Base-by-base conservation (phyloP, 129 eudicot species). In the Flaveria linearis region DNA sequence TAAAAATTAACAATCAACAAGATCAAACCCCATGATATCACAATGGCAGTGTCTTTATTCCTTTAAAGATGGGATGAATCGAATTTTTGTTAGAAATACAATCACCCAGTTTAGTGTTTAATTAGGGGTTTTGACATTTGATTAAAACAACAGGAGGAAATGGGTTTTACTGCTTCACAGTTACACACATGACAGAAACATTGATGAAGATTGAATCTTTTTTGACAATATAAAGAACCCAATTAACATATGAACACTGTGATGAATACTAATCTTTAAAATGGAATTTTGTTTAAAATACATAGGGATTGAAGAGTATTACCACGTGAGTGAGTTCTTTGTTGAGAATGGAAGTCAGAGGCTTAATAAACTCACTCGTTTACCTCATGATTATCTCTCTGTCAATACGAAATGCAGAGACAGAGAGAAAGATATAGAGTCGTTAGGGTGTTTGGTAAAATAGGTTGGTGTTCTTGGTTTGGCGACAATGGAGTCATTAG, bases 401-500 rank as follows among this genome's bases (percentile, higher is more conserved):
- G 61, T 69, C 61, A 56, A 69, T 63, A 69, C 36, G 45, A 43
- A 69, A 69, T 57, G 70, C 60, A 68, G 58, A 22, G 68, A 67
- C 56, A 56, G 81, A 69, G 76, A 66, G 73, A 76, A 65, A 64
- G 79, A 46, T 20, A 12, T 43, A 2, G 2, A 12, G 49, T 7
- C 7, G 5, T 36, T 25, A 61, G n/a, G 56, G 81, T 55, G 49
- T 77, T 61, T 41, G 81, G 75, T 67, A 69, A 67, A 57, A 69
- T 22, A 25, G 60, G 81, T 23, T 39, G 72, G 80, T 53, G 75
- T 69, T 77, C 60, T 78, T 69, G 62, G 71, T 61, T 75, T 62
- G 62, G 72, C 50, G 63, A 63, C 79, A 62, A 63, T 47, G 50
- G 72, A 47, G 72, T 62, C 72, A 62, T 63, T n/a, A 39, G 56